A percentile compares a stretch with the other conserved stretches of the same genome.
Conservation (phyloP, 192 early-diverging fungal species). For the Backusella sp. region DNA sequence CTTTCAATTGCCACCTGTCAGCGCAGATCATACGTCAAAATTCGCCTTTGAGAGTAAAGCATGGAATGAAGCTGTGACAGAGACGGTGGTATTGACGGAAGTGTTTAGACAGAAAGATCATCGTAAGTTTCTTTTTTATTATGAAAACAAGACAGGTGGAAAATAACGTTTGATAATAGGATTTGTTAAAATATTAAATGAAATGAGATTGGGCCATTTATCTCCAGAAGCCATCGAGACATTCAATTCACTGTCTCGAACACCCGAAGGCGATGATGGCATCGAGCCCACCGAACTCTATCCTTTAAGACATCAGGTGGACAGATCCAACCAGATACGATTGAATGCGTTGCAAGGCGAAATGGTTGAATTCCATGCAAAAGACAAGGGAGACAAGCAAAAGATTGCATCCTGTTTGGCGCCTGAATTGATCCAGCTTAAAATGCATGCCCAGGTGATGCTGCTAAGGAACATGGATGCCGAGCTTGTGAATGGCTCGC, state of each 20-base stretch:
- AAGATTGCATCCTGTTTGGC: conserved; percentile 55
- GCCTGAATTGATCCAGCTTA: conserved; percentile 62
- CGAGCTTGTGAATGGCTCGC: conserved; percentile 78
- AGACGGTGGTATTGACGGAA: conserved; percentile 66
- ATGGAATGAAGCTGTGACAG: conserved; percentile 52
- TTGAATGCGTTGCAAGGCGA: conserved; percentile 56
- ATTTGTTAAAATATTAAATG: conserved; percentile 83
- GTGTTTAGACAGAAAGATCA: conserved; percentile 86
- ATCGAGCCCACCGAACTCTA: conserved; percentile 69
- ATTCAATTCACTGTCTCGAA: conserved; percentile 50
- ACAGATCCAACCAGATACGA: conserved; percentile 60
- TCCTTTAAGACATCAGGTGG: conserved; percentile 74
- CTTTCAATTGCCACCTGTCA: conserved; percentile 79
- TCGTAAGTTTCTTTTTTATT: conserved; percentile 25
- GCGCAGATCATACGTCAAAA: conserved; percentile 40
- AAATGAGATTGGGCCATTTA: conserved; percentile 75
- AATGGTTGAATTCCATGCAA: conserved; percentile 42
- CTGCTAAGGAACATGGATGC: conserved; percentile 71
- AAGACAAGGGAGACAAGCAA: conserved; percentile 42
- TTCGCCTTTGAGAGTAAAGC: conserved; percentile 66
- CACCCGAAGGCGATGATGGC: conserved; percentile 54
- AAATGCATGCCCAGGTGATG: conserved; percentile 84
- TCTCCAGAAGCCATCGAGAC: conserved; percentile 49
- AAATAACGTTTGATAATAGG: conserved; percentile 18
- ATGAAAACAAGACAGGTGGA: not conserved